Base-by-base conservation (phyloP, 208 protist species). In the Trypanosoma caninum region DNA sequence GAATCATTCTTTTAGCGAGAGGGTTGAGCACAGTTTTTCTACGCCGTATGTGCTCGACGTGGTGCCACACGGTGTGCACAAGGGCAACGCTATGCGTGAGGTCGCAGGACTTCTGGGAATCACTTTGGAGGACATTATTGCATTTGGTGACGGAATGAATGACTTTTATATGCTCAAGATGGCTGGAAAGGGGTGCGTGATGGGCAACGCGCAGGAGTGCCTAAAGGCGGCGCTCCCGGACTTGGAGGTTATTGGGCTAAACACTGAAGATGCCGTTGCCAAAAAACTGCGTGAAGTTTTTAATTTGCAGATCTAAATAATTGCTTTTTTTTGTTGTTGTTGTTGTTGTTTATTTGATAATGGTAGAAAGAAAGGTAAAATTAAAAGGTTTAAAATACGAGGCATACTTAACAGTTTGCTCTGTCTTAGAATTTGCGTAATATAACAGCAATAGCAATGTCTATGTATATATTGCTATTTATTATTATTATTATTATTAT, bases 121-220 rank as follows among this genome's bases (percentile, higher is more conserved):
- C 9, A 11, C 33, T 6, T 25, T 65, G 20, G 65, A 71, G 1
- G 67, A 85, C n/a, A 76, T 76, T 2, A 62, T 77, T n/a, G 81
- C 85, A 4, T 88, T 92, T 65, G 85, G 85, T 13, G 79, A 85
- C 47, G 79, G 78, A 25, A 86, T 87, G 79, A 92, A 89, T 59
- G 84, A 91, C 40, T 11, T 69, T 2, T 38, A 63, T 9, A 85
- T 91, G 84, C 70, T 91, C 38, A 28, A 40, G 3, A 52, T 42
- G 0, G 84, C 70, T 0, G 84, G 84, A 0, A 59, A 77, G 22
- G 70, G 69, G 0, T 91, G 72, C 46, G 54, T 91, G 4, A 91
- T 91, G 84, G 53, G 54, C 18, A 91, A 91, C 48, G 82, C 70
- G 3, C 48, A 62, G 31, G 38, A 38, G 10, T 52, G 69, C 45